Conservation (phyloP, 768 basidiomycete genomes). For the Naganishia vaughanmartiniae region DNA sequence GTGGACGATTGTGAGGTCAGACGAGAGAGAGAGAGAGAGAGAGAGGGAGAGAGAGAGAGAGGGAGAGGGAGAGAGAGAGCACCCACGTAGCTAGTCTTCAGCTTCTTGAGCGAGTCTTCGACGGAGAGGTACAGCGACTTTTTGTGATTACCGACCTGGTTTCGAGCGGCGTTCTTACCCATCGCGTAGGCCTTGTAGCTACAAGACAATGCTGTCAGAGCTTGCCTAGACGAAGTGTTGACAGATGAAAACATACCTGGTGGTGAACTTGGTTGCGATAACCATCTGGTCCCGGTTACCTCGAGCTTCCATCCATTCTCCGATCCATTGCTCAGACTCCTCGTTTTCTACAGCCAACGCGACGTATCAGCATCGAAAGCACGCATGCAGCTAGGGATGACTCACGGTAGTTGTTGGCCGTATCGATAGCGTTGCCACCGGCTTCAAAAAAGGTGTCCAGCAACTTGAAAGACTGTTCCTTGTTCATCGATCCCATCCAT, state of each 20-base stretch:
- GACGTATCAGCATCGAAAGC: not conserved
- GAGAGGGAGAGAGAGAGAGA: not conserved
- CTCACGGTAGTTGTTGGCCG: constrained; percentile 44
- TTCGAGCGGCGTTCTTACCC: constrained; percentile 37
- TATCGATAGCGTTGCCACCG: constrained; percentile 59
- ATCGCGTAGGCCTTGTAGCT: constrained; percentile 25
- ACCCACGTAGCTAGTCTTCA: constrained; percentile 58
- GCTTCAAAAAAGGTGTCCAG: constrained; percentile 56
- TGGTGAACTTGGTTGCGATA: constrained; percentile 55
- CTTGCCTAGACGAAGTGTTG: not conserved
- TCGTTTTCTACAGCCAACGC: constrained; percentile 47
- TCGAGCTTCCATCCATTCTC: constrained; percentile 57
- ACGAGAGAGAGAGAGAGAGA: too few species aligned
- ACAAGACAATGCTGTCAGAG: not conserved
- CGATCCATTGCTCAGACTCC: constrained; percentile 60
- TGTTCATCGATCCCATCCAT: constrained; percentile 55
- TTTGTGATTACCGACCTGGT: constrained; percentile 57
- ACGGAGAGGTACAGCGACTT: constrained; percentile 56
- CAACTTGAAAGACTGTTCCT: constrained; percentile 55
- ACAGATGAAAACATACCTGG: not conserved
- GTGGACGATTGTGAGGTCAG: too few species aligned
- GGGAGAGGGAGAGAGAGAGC: too few species aligned
- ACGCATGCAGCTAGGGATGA: too few species aligned
- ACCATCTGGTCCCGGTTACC: constrained; percentile 57
- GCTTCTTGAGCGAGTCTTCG: constrained; percentile 57